A percentile compares a stretch with the other conserved stretches of the same genome.
Evolutionary conservation across 2,329 filamentous ascomycete species (phyloP).

Genomic region (Aspergillus melleus): DNA sequence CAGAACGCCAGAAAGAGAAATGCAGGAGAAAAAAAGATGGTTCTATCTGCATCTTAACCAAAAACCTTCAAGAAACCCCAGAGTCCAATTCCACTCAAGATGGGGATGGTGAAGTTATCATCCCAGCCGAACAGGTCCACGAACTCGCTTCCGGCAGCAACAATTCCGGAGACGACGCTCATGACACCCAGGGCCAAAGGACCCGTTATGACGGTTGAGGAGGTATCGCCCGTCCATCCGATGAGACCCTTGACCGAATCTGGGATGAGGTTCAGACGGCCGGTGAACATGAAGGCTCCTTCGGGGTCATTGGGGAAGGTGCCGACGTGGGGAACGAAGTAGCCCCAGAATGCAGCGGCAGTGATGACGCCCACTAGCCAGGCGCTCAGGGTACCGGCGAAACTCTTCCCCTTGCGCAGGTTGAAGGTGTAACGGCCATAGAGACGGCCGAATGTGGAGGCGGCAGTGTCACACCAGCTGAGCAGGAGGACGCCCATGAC

Average conservation of each 20-base stretch:
- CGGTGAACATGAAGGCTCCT: conserved; percentile 78
- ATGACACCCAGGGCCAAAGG: conserved; percentile 73
- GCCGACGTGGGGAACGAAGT: conserved; percentile 69
- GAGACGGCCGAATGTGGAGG: conserved; percentile 86
- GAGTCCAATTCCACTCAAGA: conserved; percentile 82
- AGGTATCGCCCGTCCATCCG: conserved; percentile 58
- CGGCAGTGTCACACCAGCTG: conserved; percentile 97
- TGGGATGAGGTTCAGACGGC: conserved; percentile 68
- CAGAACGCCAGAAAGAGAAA: background rate
- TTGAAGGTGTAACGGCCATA: conserved; percentile 88
- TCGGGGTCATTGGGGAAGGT: conserved; percentile 68
- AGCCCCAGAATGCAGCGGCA: conserved; percentile 85
- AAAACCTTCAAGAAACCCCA: conserved; percentile 91
- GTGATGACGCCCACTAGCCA: conserved; percentile 80
- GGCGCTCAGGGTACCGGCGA: conserved; percentile 84
- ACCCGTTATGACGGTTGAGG: conserved; percentile 63
- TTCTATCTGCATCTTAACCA: conserved; percentile 45
- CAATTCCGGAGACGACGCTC: conserved; percentile 83
- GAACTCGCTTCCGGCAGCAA: conserved; percentile 85
- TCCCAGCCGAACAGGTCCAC: conserved; percentile 93
- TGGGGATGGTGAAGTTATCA: conserved; percentile 95
- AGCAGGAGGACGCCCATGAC: conserved; percentile 86
- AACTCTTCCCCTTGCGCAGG: conserved; percentile 82
- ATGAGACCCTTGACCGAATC: conserved; percentile 57
- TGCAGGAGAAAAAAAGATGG: background rate